These are phyloP conservation scores for Monilinia vaccinii-corymbosi DNA, from an alignment of 2,329 filamentous ascomycete species.

Conservation along the genomic window DNA sequence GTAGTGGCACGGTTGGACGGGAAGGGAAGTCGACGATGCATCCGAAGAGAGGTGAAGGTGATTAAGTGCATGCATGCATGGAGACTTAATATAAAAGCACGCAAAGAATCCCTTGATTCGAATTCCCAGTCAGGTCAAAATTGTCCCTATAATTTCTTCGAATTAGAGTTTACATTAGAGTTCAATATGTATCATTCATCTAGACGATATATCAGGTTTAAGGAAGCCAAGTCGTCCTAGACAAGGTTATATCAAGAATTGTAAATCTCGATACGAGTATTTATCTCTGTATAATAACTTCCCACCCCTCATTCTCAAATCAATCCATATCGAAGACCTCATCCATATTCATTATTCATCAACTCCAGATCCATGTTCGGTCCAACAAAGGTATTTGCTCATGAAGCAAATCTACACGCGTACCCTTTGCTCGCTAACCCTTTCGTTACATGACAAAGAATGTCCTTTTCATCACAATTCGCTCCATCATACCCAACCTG, in stretches of 20 bases:
- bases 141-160: no score
- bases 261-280: neutral
- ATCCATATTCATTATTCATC: neutral
- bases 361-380: no score
- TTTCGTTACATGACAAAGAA: neutral
- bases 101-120: neutral
- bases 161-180: no score
- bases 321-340: neutral
- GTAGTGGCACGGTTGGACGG: no score
- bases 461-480: neutral
- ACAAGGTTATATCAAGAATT: neutral
- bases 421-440: neutral
- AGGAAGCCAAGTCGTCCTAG: neutral
- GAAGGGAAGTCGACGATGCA: no score
- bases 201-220: neutral
- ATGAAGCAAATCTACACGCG: neutral
- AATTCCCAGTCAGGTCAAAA: neutral
- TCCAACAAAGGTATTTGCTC: neutral
- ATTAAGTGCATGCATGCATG: no score
- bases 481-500: neutral
- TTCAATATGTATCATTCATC: no score
- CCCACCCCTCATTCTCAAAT: neutral
- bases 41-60: no score
- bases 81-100: neutral
- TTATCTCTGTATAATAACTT: neutral